These are phyloP conservation scores for Backusella morwellensis DNA, from an alignment of 192 early-diverging fungal genomes.

Conservation along the genomic window DNA sequence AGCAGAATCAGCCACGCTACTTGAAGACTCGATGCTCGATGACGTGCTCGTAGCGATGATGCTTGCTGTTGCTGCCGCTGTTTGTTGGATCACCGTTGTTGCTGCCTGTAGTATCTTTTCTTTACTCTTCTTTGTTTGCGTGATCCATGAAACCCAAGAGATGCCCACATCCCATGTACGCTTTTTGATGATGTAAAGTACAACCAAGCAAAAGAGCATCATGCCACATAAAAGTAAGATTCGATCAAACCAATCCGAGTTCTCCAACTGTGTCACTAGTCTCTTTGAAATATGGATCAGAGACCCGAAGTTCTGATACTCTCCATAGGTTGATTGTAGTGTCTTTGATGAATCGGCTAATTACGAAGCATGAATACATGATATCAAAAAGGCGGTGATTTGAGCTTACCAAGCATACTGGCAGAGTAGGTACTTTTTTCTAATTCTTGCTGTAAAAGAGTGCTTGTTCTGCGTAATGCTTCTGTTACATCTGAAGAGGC, in stretches of 20 bases:
- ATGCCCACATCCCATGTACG: constrained; percentile 58
- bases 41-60: not conserved
- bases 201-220: constrained; percentile 57
- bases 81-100: not conserved
- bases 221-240: constrained; percentile 59
- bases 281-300: constrained; percentile 54
- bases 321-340: constrained; percentile 44
- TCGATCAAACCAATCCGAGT: constrained; percentile 68
- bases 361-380: not conserved
- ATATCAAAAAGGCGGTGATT: not conserved
- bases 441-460: constrained; percentile 65
- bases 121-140: not conserved
- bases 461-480: constrained; percentile 52
- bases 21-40: too few species aligned
- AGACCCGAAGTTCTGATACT: constrained; percentile 56
- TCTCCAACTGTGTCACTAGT: constrained; percentile 62
- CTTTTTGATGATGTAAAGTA: constrained; percentile 62
- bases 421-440: constrained; percentile 58
- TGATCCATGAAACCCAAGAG: constrained; percentile 30
- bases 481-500: constrained; percentile 59
- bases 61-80: not conserved
- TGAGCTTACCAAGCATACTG: constrained; percentile 47
- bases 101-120: not conserved
- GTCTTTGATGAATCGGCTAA: constrained; percentile 60
- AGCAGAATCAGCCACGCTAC: not conserved